Base-by-base conservation (phyloP, 2,329 filamentous ascomycete genomes). In the Trichothecium roseum region DNA sequence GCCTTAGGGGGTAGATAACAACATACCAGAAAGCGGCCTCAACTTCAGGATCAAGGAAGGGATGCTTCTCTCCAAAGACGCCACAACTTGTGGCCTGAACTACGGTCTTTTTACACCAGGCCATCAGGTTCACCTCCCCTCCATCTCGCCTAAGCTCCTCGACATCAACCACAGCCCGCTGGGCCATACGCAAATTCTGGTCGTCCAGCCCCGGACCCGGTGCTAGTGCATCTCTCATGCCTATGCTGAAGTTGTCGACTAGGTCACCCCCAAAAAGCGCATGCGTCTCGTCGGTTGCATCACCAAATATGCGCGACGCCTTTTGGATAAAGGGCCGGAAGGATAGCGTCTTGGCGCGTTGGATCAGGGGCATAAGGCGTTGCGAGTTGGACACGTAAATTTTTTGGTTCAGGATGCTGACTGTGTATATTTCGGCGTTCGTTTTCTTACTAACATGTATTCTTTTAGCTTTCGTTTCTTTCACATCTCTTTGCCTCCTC, bases 281-380 rank as follows among this genome's bases (percentile, higher is more conserved):
- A 15, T 40, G 27, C 26, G 40, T 38, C 18, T 30, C 40, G 34
- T 35, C 29, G 18, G 36, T 34, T 18, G 43, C 37, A 24, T 38
- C 40, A 16, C 37, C 39, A 18, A 38, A 36, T 9, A 26, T 32
- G 18, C 35, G 36, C 2, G 39, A 18, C 13, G 38, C 37, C 26
- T 37, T 43, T 4, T 51, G 49, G 26, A 54, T 39, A 3, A 54
- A 49, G 0, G 52, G 52, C 0, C 45, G 45, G 36, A 55, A 55
- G 4, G 49, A 48, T 0, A 55, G 32, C 0, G 45, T 47, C 15
- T 49, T 51, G 8, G 43, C 42, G 0, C 41, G 32, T 34, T 51
- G 49, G 18, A 54, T 45, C 0, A 44, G n/a, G 2, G 50, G 46
- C 1, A 46, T 42, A 2, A 54, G 45, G 3, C 48, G 50, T 4